These are phyloP conservation scores for Helenozyma baotianmanensis DNA, from an alignment of 805 yeast genomes.

Conservation along the genomic window DNA sequence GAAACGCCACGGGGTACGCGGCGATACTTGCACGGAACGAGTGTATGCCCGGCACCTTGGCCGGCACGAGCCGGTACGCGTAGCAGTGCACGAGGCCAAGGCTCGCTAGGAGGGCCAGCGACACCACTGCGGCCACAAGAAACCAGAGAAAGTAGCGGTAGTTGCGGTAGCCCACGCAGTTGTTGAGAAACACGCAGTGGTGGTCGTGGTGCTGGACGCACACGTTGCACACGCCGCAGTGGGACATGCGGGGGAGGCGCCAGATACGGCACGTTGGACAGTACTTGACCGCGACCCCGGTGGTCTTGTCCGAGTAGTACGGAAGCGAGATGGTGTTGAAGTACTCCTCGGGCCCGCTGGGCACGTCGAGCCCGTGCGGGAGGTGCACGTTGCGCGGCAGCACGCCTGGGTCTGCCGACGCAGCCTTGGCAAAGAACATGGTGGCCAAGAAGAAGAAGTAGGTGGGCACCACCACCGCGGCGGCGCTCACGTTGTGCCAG, in stretches of 20 bases:
- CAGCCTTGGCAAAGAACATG: constrained; percentile 47
- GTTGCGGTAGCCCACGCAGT: constrained; percentile 39
- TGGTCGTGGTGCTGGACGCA: constrained; percentile 69
- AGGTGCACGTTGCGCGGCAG: constrained; percentile 65
- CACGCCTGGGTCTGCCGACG: constrained; percentile 66
- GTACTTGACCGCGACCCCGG: constrained; percentile 47
- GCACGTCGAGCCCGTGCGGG: constrained; percentile 16
- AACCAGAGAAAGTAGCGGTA: constrained; percentile 35
- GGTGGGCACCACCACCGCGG: constrained; percentile 49
- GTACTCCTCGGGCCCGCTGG: constrained; percentile 48
- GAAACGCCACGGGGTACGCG: constrained; percentile 35
- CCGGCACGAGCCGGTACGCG: constrained; percentile 6
- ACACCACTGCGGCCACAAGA: constrained; percentile 17
- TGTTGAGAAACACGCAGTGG: constrained; percentile 61
- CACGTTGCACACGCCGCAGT: constrained; percentile 64
- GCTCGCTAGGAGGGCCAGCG: constrained; percentile 14
- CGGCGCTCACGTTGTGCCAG: constrained; percentile 56
- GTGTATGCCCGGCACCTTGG: not conserved
- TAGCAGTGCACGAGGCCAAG: constrained; percentile 14
- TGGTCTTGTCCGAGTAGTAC: constrained; percentile 12
- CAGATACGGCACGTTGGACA: constrained; percentile 54
- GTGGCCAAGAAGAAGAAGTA: constrained; percentile 55
- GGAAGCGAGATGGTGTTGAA: constrained; percentile 22
- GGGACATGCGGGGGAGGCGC: constrained; percentile 68
- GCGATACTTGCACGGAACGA: constrained; percentile 6